These are phyloP conservation scores for Boletales sp. DNA, from an alignment of 768 basidiomycete genomes.

Conservation along the genomic window DNA sequence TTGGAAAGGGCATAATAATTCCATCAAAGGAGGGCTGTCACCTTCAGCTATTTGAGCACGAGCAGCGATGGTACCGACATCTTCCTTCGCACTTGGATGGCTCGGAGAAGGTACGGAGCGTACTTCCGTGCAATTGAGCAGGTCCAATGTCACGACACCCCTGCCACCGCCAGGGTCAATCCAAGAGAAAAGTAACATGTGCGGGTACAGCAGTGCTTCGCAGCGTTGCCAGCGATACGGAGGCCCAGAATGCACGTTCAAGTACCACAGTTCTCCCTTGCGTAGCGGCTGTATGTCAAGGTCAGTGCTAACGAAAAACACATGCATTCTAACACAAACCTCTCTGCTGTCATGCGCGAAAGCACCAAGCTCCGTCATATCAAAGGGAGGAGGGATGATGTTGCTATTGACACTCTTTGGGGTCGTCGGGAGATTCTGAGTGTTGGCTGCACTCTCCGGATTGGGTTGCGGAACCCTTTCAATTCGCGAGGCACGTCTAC, in stretches of 20 bases:
- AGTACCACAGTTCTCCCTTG: slow-evolving; percentile 84
- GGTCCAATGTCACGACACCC: slow-evolving; percentile 81
- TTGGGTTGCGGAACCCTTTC: slow-evolving; percentile 17
- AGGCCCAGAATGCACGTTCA: slow-evolving; percentile 83
- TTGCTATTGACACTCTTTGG: slow-evolving; percentile 29
- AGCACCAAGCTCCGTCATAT: slow-evolving; percentile 43
- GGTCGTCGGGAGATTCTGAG: slow-evolving; percentile 18
- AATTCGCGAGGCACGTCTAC: slow-evolving; percentile 28
- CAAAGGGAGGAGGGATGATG: slow-evolving; percentile 43
- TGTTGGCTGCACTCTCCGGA: slow-evolving; percentile 8
- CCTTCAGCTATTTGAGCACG: slow-evolving; percentile 48
- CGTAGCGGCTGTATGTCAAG: slow-evolving; percentile 63
- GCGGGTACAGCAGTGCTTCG: slow-evolving; percentile 78
- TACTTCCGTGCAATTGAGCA: slow-evolving; percentile 83
- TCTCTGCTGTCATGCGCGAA: slow-evolving; percentile 41
- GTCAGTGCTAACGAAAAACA: slow-evolving; percentile 10
- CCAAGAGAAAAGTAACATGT: slow-evolving; percentile 85
- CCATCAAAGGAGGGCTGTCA: slow-evolving; percentile 49
- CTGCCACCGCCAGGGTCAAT: slow-evolving; percentile 77
- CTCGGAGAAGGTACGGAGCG: slow-evolving; percentile 78
- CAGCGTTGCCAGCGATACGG: slow-evolving; percentile 81
- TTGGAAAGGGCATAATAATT: slow-evolving; percentile 85
- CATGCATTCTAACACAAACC: slow-evolving; percentile 26
- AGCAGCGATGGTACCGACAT: slow-evolving; percentile 85
- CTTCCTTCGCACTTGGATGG: slow-evolving; percentile 77